These are phyloP conservation scores for Moesziomyces globuligerus DNA, from an alignment of 1,284 basidiomycete genomes.

Conservation along the genomic window DNA sequence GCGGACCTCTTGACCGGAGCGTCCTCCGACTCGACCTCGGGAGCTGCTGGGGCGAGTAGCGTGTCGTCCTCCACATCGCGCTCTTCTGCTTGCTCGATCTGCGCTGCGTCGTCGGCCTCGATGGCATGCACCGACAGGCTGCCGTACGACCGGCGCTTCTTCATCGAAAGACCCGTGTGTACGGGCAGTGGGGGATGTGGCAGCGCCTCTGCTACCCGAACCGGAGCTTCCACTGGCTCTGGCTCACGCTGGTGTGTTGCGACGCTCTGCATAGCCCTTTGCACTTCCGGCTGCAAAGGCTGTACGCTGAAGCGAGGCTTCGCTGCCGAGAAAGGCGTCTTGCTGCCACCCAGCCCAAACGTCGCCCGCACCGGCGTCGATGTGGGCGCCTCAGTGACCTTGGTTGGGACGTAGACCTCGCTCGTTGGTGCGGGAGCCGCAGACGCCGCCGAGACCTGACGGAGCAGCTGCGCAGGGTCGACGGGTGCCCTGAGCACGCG, in stretches of 20 bases:
- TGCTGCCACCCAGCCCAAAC: constrained; percentile 2
- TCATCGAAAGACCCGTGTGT: constrained; percentile 25
- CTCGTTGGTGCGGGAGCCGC: not conserved
- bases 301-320: constrained; percentile 22
- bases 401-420: not conserved
- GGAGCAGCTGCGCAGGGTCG: constrained; percentile 26
- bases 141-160: constrained; percentile 45
- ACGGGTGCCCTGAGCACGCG: constrained; percentile 20
- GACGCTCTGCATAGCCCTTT: constrained; percentile 8
- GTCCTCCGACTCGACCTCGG: constrained; percentile 1
- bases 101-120: not conserved
- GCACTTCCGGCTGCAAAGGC: constrained; percentile 21
- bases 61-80: constrained; percentile 21
- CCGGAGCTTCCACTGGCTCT: constrained; percentile 10
- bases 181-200: constrained; percentile 23
- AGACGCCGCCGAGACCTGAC: constrained; percentile 22
- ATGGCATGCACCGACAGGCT: constrained; percentile 37
- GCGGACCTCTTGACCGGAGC: constrained; percentile 3
- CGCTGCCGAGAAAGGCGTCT: constrained; percentile 25
- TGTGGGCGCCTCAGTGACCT: not conserved
- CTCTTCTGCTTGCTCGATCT: constrained; percentile 1
- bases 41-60: constrained; percentile 5
- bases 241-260: constrained; percentile 1
- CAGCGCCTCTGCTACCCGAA: constrained; percentile 1
- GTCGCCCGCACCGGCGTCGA: constrained; percentile 18